These are phyloP conservation scores for Botryotinia narcissicola DNA, from an alignment of 2,329 filamentous ascomycete species.

Conservation along the genomic window DNA sequence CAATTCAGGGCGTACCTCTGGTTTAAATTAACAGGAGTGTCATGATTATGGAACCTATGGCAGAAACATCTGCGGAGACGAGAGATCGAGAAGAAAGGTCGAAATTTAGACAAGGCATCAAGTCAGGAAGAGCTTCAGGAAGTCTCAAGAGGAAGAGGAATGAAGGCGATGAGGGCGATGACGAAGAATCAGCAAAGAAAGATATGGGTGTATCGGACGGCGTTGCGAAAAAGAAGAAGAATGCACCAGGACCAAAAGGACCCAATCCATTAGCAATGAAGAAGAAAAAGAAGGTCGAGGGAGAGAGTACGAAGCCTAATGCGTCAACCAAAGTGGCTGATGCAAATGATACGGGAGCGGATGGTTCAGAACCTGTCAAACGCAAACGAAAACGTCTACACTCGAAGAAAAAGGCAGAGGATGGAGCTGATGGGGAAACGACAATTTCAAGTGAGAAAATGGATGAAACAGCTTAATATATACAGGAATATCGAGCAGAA, in stretches of 20 bases:
- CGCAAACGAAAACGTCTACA: constrained; percentile 42
- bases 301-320: constrained; percentile 26
- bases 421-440: constrained; percentile 22
- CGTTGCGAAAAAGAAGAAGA: constrained; percentile 51
- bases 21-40: constrained; percentile 78
- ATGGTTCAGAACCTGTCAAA: constrained; percentile 36
- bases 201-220: constrained; percentile 26
- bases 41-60: constrained; percentile 78
- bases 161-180: constrained; percentile 37
- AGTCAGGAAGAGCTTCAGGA: constrained; percentile 46
- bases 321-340: constrained; percentile 35
- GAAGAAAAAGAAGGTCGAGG: constrained; percentile 56
- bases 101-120: constrained; percentile 72
- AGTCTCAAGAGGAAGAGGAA: constrained; percentile 40
- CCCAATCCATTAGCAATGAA: constrained; percentile 71
- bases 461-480: constrained; percentile 12
- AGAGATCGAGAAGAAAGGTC: constrained; percentile 67
- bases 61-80: constrained; percentile 59
- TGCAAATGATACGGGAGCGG: constrained; percentile 22
- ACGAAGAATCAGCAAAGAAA: constrained; percentile 26
- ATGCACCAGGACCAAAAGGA: constrained; percentile 60
- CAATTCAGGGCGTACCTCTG: constrained; percentile 69
- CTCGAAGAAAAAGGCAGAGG: constrained; percentile 17
- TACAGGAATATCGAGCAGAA: background rate
- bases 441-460: constrained; percentile 3